Base-by-base conservation (phyloP, 2,329 filamentous ascomycete genomes). In the Diaporthe aspalathi region DNA sequence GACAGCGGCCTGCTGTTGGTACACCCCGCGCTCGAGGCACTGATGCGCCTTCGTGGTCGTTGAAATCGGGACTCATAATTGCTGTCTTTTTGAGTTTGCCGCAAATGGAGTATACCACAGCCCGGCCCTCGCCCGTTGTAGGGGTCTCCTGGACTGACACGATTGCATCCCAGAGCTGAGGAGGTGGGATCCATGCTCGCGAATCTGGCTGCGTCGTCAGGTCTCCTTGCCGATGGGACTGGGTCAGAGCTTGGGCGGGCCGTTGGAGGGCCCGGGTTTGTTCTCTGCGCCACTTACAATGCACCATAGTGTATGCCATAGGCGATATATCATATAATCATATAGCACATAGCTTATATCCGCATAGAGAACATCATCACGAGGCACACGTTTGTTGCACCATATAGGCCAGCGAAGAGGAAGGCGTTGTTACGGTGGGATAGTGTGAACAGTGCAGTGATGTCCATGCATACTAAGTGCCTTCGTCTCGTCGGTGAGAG, bases 161-260 rank as follows among this genome's bases (percentile, higher is more conserved):
- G 7, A 35, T 63, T 27, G 45, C 49, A 5, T n/a, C 45, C 43
- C 24, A 50, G 29, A 0, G 14, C 20, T 50, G 60, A 65, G n/a
- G 45, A 65, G 45, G 45, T 50, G 45, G 43, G 60, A 50, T 50
- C 60, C 60, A 65, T 65, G 60, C 43, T 65, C 60, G 60, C 60
- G 29, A 65, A 65, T 65, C 60, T 65, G 27, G 4, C n/a, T 38
- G 32, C 27, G 29, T 38, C 45, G 27, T 50, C 60, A 45, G 60
- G 43, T 65, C 43, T 22, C 38, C 14, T 50, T 50, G 60, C 45
- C 45, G 60, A 65, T 50, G 60, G 45, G 50, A 50, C 45, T 50
- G 45, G 60, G 60, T 24, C 60, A 65, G 45, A 65, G 60, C 60
- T 38, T 27, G 56, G 20, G 29, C 60, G 29, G 45, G 29, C 43